Base-by-base conservation (phyloP, 768 basidiomycete genomes). In the Leccinum disarticulatum region DNA sequence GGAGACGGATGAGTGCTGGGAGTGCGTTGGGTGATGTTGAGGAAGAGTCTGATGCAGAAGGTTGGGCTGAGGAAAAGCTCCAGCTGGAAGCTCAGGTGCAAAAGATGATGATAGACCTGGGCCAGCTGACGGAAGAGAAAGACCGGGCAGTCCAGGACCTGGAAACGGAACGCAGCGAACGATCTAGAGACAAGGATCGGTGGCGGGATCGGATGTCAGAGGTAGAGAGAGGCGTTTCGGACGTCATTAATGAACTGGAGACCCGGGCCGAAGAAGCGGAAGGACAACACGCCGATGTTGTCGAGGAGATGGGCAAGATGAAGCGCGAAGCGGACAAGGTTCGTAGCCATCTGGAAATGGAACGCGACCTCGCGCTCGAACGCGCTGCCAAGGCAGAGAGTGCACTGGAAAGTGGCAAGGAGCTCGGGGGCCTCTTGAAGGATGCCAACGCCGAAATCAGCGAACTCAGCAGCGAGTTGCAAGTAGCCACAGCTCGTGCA, bases 151-250 rank as follows among this genome's bases (percentile, higher is more conserved):
- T 80, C 64, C 73, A 74, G 55, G 79, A 77, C 14, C 72, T 90
- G 1, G 79, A 82, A 52, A 76, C 73, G 41, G 89, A 91, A 70
- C 80, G 70, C 57, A 75, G 72, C 22, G 87, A 82, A 52, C 79
- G 90, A 17, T 74, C 79, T 13, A 78, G 78, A 54, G 89, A 91
- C 67, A 88, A 87, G 61, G 84, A 86, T 30, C 75, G 84, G 48
- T 93, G 87, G 86, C 84, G 83, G 64, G 83, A 82, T 54, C 79
- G 87, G 49, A 89, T 92, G 84, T 65, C 63, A 9, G 89, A 90
- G 59, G 87, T 90, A 9, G 86, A 91, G 70, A 77, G 76, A 53
- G 88, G 87, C 4, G 90, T 90, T 28, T 81, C 83, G 38, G 83
- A 75, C 9, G 87, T 92, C 58, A 77, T 93, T 19, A 73, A 74